Evolutionary conservation across 371 early-diverging fungal genomes (phyloP).

Genomic region (Catenaria anguillulae): DNA sequence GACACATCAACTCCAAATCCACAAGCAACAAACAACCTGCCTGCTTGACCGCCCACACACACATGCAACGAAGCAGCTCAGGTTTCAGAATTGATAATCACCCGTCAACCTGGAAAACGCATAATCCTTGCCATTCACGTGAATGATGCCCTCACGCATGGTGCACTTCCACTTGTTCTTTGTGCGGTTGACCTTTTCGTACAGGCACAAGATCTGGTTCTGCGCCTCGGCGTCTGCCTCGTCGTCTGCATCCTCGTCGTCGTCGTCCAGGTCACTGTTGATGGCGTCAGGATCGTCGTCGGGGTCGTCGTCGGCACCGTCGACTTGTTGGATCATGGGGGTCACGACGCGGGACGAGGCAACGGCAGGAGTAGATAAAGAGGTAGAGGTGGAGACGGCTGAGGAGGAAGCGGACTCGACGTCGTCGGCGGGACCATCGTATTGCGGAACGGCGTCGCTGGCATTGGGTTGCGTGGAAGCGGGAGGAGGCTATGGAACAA

Average conservation of each 20-base stretch:
- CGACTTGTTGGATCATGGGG: conserved; percentile 3
- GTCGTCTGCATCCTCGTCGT: conserved; percentile 54
- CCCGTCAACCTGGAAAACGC: conserved; percentile 82
- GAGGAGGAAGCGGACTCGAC: too few species aligned
- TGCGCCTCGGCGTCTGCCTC: conserved; percentile 51
- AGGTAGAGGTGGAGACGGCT: too few species aligned
- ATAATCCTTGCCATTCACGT: conserved; percentile 86
- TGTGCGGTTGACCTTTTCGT: conserved; percentile 83
- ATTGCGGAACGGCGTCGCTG: too few species aligned
- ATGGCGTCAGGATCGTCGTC: conserved; percentile 49
- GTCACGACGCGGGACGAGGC: too few species aligned
- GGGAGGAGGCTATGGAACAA: too few species aligned
- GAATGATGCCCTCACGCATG: conserved; percentile 84
- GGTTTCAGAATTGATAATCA: conserved; percentile 44
- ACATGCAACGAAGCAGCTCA: too few species aligned
- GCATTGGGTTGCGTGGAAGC: too few species aligned
- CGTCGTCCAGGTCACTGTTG: conserved; percentile 70
- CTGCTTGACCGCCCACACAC: too few species aligned
- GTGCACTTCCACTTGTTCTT: conserved; percentile 97
- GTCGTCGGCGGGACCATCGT: too few species aligned
- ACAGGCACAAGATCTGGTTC: conserved; percentile 83
- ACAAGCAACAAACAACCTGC: too few species aligned
- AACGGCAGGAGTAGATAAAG: too few species aligned
- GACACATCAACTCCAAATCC: too few species aligned
- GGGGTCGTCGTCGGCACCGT: not conserved